Evolutionary conservation across 441 rosid species (phyloP).

Genomic region (Eutrema salsugineum): DNA sequence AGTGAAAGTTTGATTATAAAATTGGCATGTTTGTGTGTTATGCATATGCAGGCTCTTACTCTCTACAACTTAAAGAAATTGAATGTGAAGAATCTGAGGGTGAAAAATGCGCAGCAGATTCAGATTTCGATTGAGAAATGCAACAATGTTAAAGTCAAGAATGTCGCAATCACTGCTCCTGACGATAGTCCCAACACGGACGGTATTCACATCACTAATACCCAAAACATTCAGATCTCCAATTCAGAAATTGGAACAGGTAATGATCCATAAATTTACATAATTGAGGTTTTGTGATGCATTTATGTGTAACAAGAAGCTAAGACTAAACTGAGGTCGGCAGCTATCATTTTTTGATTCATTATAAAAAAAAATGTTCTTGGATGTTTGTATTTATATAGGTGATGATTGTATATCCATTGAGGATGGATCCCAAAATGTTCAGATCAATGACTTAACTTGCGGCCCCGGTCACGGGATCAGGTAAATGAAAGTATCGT

Average conservation of each 20-base stretch:
- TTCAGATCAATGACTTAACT: constrained; percentile 45
- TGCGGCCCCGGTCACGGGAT: constrained; percentile 97
- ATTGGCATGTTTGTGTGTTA: not conserved
- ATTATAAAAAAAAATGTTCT: not conserved
- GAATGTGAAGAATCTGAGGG: constrained; percentile 44
- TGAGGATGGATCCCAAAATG: constrained; percentile 63
- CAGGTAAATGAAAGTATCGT: constrained; percentile 37
- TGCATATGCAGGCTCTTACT: constrained; percentile 54
- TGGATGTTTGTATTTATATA: constrained; percentile 14
- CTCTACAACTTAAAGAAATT: constrained; percentile 47
- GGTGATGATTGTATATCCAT: constrained; percentile 93
- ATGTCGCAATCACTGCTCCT: constrained; percentile 53
- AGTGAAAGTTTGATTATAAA: not conserved
- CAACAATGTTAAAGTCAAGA: constrained; percentile 39
- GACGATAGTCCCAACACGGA: constrained; percentile 74
- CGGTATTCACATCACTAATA: constrained; percentile 66
- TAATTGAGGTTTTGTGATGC: not conserved
- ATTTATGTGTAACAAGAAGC: not conserved
- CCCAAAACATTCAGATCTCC: constrained; percentile 54
- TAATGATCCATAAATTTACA: constrained; percentile 1
- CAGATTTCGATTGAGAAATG: constrained; percentile 60
- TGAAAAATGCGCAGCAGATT: constrained; percentile 68
- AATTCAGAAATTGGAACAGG: constrained; percentile 59
- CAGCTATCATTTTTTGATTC: not conserved
- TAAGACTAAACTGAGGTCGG: not conserved